These are phyloP conservation scores for Oryza brachyantha DNA, from an alignment of 176 grass and related monocot genomes.

Conservation along the genomic window DNA sequence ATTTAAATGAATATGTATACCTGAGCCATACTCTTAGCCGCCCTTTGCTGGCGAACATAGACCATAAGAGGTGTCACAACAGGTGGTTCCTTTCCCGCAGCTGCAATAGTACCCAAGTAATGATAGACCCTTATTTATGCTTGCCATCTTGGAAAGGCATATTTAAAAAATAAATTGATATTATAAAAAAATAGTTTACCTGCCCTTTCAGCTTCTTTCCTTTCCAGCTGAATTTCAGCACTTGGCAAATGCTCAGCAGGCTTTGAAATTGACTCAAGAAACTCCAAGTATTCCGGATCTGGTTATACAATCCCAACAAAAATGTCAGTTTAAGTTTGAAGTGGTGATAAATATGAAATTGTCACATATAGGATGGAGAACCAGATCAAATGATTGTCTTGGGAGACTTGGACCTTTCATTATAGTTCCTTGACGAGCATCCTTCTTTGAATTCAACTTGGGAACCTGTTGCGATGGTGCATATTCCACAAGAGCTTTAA, in stretches of 20 bases:
- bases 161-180: conserved; percentile 11
- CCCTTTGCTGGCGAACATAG: conserved; percentile 89
- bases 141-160: conserved; percentile 20
- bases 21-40: conserved; percentile 76
- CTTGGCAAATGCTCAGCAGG: conserved; percentile 89
- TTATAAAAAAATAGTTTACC: conserved; percentile 41
- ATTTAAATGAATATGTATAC: conserved; percentile 38
- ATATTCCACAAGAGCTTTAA: conserved; percentile 92
- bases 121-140: background rate
- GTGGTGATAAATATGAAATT: conserved; percentile 21
- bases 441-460: conserved; percentile 75
- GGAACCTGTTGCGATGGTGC: conserved; percentile 82
- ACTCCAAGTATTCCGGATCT: conserved; percentile 91
- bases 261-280: conserved; percentile 87
- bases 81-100: conserved; percentile 74
- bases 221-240: conserved; percentile 98
- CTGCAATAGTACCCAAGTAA: conserved; percentile 41
- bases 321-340: conserved; percentile 8
- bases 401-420: conserved; percentile 84
- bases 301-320: conserved; percentile 33
- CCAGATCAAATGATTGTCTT: background rate
- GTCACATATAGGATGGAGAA: background rate
- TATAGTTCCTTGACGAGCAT: conserved; percentile 86
- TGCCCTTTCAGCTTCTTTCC: conserved; percentile 96
- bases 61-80: conserved; percentile 88